phyloP scores from a whole-genome alignment of 768 basidiomycete species.

The Chlorophyllum brunneum region DNA sequence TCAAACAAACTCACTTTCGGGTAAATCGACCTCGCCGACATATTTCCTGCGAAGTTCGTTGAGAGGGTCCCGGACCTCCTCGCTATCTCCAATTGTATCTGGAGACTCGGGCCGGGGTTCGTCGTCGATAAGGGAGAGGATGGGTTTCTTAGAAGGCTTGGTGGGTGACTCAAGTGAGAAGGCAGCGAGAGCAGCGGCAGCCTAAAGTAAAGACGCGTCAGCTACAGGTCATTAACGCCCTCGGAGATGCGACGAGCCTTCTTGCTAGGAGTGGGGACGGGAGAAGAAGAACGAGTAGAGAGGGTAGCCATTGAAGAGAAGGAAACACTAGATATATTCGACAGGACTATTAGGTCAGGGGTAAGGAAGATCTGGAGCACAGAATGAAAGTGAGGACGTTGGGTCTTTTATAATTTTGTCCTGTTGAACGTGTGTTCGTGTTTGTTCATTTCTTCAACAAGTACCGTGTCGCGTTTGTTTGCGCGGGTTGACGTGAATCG shows the following conservation, averaged over 20 bases:
- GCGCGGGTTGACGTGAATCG: slow-evolving; percentile 11
- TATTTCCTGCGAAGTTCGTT: slow-evolving; percentile 40
- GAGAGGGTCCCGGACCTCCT: slow-evolving; percentile 17
- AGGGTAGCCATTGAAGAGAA: slow-evolving; percentile 25
- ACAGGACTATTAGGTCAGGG: too few relatives aligned
- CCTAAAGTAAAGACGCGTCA: slow-evolving; percentile 20
- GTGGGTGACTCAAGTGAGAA: slow-evolving; percentile 39
- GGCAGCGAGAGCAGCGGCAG: slow-evolving; percentile 41
- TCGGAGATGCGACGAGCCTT: slow-evolving; percentile 31
- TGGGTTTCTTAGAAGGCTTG: slow-evolving; percentile 24
- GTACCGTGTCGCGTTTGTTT: slow-evolving; percentile 21
- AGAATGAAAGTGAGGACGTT: slow-evolving; percentile 5
- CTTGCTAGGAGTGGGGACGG: slow-evolving; percentile 46
- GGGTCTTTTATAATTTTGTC: slow-evolving; percentile 21
- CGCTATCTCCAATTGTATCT: slow-evolving; percentile 28
- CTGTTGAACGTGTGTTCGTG: slow-evolving; percentile 28
- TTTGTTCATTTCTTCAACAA: slow-evolving; percentile 29
- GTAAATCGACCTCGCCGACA: slow-evolving; percentile 71
- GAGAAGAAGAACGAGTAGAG: slow-evolving; percentile 25
- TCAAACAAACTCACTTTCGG: slow-evolving; percentile 42
- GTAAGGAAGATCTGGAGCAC: slow-evolving; percentile 5
- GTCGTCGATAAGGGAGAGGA: slow-evolving; percentile 26
- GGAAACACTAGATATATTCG: too few relatives aligned
- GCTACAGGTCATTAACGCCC: slow-evolving; percentile 10
- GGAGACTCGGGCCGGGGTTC: slow-evolving; percentile 32